Percentiles rank a stretch among this genome's conserved stretches.
Conservation (phyloP, 1,284 basidiomycete genomes). For the Schizophyllum amplum region DNA sequence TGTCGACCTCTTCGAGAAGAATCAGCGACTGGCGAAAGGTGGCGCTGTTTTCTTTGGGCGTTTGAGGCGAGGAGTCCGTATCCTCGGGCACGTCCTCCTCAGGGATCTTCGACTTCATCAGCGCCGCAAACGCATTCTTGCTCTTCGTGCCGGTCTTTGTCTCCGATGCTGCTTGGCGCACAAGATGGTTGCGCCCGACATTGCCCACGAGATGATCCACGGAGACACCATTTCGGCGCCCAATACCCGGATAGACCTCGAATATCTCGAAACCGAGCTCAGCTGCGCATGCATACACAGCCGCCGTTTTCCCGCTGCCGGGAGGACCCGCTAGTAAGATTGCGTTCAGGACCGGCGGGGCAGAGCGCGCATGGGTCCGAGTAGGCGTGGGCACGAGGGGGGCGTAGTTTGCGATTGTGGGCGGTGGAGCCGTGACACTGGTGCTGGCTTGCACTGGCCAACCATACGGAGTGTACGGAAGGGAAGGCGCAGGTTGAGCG, state of each 20-base stretch:
- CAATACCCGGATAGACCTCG: slow-evolving; percentile 95
- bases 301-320: slow-evolving; percentile 88
- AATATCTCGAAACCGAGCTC: slow-evolving; percentile 96
- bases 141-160: slow-evolving; percentile 8
- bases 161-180: slow-evolving; percentile 32
- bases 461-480: not conserved
- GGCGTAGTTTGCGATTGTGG: slow-evolving; percentile 3
- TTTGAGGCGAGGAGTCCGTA: not conserved
- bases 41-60: slow-evolving; percentile 11
- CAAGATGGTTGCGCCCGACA: slow-evolving; percentile 87
- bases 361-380: slow-evolving; percentile 10
- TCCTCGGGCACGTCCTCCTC: slow-evolving; percentile 1
- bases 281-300: slow-evolving; percentile 87
- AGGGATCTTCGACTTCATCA: slow-evolving; percentile 2
- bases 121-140: slow-evolving; percentile 8
- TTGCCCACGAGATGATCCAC: slow-evolving; percentile 84
- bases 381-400: slow-evolving; percentile 11
- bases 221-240: slow-evolving; percentile 74
- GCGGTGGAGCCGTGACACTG: slow-evolving; percentile 3
- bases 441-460: not conserved
- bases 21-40: slow-evolving; percentile 77
- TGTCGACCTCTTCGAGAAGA: slow-evolving; percentile 94
- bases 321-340: slow-evolving; percentile 79
- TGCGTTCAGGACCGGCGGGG: slow-evolving; percentile 59
- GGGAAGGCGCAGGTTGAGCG: not conserved